phyloP scores from a whole-genome alignment of 176 grass and related monocot species.

The Coix lacrymajobi region DNA sequence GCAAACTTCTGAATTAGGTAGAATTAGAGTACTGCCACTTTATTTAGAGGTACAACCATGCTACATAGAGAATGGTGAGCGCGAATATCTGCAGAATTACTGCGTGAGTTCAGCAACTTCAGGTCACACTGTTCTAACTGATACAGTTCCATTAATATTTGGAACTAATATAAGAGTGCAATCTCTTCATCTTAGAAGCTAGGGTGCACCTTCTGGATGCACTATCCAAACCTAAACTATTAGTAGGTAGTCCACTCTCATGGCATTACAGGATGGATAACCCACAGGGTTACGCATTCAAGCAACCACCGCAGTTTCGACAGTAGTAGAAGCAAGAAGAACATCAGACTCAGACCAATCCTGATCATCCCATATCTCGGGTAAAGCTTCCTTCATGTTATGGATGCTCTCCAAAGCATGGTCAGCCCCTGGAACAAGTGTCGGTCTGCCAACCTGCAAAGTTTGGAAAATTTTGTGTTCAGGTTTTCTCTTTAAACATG shows the following conservation, averaged over 20 bases:
- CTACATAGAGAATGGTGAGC: neutral
- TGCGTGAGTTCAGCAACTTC: neutral
- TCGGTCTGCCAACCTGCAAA: constrained; percentile 50
- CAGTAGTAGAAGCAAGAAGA: constrained; percentile 16
- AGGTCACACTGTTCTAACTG: neutral
- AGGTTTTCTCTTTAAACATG: neutral
- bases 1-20: neutral
- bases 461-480: neutral
- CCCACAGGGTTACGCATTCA: constrained; percentile 5
- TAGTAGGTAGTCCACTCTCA: neutral
- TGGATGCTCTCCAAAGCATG: constrained; percentile 66
- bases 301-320: constrained; percentile 32
- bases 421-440: constrained; percentile 43
- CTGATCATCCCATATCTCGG: constrained; percentile 46
- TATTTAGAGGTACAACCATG: neutral
- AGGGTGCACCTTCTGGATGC: neutral
- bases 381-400: constrained; percentile 59
- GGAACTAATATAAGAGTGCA: neutral
- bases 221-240: neutral
- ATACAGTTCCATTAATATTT: constrained; percentile 11
- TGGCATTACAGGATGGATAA: neutral
- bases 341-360: constrained; percentile 24
- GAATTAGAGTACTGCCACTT: neutral
- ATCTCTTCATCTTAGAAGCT: neutral
- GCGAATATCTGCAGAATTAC: neutral